phyloP scores from a whole-genome alignment of 2,329 filamentous ascomycete species.

The Coniochaeta prunicola region DNA sequence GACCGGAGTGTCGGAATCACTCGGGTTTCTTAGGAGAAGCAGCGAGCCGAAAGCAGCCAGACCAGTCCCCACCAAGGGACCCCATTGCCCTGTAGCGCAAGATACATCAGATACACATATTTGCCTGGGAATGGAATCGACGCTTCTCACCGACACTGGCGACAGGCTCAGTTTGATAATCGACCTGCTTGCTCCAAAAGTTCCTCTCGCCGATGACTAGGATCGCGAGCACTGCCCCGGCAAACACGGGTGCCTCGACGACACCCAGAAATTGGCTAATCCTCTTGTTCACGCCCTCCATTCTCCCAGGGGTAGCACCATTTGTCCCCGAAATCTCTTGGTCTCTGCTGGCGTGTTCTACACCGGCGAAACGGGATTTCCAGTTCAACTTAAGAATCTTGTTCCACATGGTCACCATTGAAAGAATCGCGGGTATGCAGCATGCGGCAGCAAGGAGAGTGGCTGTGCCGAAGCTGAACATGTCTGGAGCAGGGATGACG shows the following conservation, averaged over 20 bases:
- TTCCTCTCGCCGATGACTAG: slow-evolving; percentile 57
- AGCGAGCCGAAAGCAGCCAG: slow-evolving; percentile 53
- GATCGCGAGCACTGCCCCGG: slow-evolving; percentile 49
- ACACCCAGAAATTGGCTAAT: slow-evolving; percentile 46
- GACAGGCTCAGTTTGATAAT: slow-evolving; percentile 55
- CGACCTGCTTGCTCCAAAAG: slow-evolving; percentile 50
- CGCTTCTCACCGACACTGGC: slow-evolving; percentile 51
- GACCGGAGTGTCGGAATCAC: slow-evolving; percentile 11
- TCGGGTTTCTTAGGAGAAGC: slow-evolving; percentile 36
- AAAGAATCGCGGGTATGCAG: slow-evolving; percentile 57
- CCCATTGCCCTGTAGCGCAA: slow-evolving; percentile 44
- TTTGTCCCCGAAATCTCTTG: slow-evolving; percentile 45
- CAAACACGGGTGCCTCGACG: slow-evolving; percentile 52
- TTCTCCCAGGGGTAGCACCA: slow-evolving; percentile 39
- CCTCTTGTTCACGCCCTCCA: slow-evolving; percentile 48
- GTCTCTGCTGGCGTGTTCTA: slow-evolving; percentile 24
- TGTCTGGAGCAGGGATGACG: slow-evolving; percentile 49
- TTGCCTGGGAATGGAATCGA: slow-evolving; percentile 4
- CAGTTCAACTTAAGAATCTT: slow-evolving; percentile 58
- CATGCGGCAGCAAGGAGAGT: slow-evolving; percentile 57
- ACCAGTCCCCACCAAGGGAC: slow-evolving; percentile 49
- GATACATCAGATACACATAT: slow-evolving; percentile 3
- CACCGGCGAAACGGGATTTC: slow-evolving; percentile 36
- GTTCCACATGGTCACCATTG: slow-evolving; percentile 54
- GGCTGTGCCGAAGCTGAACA: slow-evolving; percentile 49